Evolutionary conservation across 2,329 filamentous ascomycete species (phyloP), one percentile per base, ranked within the genome.

Genomic region (Alternaria rosae): DNA sequence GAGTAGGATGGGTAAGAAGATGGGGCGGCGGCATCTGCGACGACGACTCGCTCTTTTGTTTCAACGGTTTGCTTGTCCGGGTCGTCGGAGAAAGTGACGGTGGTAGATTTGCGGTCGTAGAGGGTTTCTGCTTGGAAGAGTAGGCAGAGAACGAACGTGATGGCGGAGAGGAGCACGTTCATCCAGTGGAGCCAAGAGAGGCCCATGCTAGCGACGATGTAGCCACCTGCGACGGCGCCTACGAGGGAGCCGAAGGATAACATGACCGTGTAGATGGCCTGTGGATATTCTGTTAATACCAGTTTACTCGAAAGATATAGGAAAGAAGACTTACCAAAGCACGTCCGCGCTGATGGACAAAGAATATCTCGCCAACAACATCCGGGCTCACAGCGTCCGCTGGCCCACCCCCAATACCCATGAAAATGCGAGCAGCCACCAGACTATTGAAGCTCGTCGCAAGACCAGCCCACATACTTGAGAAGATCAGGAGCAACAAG

Each of bases 251-350:
- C 81, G 4, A 70, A 55, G 6, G 76, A 63, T 4, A 82, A 70
- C 57, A 79, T 79, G 25, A 81, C 73, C 9, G 80, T 82, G 59
- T 82, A 81, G 28, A 82, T 72, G 4, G 80, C 80, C 79, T 78
- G 20, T 8, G 2, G 6, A 23, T 32, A 9, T 12, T 10, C n/a
- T 21, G 5, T 12, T 0, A 11, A 10, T 9, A 15, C 35, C 6
- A 28, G 17, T 38, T 6, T 11, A 25, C 41, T 9, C 54, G 44
- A 6, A 25, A 1, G 6, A 21, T 12, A 4, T n/a, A 11, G 4
- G 2, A 21, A 11, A n/a, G 52, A 10, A 42, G 9, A 26, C 65
- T 68, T 53, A 78, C 78, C 74, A 82, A 77, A 4, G 78, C 79
- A 45, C 80, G 72, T 41, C 80, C 80, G 15, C 78, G 74, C 59